phyloP scores from a whole-genome alignment of 2,329 filamentous ascomycete genomes.

The Canariomyces notabilis region DNA sequence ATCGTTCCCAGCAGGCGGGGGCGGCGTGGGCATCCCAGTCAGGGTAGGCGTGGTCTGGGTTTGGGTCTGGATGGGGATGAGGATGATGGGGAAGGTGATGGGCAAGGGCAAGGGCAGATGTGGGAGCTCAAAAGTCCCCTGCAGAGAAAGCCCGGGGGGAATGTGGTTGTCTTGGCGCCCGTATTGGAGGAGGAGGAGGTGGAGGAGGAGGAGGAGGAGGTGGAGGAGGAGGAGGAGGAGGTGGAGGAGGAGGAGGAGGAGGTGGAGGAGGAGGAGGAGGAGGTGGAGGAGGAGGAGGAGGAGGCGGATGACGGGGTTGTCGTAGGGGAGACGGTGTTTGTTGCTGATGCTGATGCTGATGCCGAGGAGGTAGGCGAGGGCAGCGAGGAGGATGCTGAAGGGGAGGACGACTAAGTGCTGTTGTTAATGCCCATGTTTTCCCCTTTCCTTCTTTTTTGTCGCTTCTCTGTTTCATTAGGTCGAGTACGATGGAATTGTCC shows the following conservation, averaged over 20 bases:
- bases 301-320: slow-evolving; percentile 11
- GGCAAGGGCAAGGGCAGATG: slow-evolving; percentile 8
- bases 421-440: background rate
- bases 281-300: background rate
- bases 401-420: background rate
- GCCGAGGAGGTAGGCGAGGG: background rate
- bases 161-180: slow-evolving; percentile 6
- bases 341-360: background rate
- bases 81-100: too few species aligned
- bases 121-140: slow-evolving; percentile 35
- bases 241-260: background rate
- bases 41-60: too few species aligned
- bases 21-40: too few species aligned
- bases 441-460: background rate
- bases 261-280: background rate
- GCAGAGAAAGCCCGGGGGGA: slow-evolving; percentile 8
- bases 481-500: background rate
- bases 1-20: slow-evolving; percentile 26
- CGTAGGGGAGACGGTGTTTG: background rate
- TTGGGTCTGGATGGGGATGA: too few species aligned
- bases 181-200: background rate
- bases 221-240: slow-evolving; percentile 3
- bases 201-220: background rate
- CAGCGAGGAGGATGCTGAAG: background rate
- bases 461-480: background rate